These are phyloP conservation scores for Trichoderma citrinoviride DNA, from an alignment of 2,329 filamentous ascomycete species.

Conservation along the genomic window DNA sequence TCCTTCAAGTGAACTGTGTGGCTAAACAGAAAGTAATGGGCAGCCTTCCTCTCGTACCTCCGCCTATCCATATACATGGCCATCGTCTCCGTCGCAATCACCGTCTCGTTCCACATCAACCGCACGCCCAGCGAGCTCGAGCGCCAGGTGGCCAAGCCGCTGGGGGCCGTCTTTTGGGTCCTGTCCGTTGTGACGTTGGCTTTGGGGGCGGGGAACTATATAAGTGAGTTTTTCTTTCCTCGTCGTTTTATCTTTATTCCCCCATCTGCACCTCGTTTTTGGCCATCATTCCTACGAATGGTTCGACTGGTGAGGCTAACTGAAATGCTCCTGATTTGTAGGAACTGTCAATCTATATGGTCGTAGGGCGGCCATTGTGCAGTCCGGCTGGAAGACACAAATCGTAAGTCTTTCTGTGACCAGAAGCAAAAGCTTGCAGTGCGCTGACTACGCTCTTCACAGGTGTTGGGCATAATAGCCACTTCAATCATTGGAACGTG, in stretches of 20 bases:
- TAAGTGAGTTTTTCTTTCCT: slow-evolving; percentile 51
- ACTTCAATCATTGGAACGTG: slow-evolving; percentile 64
- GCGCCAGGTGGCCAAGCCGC: slow-evolving; percentile 71
- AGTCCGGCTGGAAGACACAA: slow-evolving; percentile 92
- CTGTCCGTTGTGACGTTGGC: slow-evolving; percentile 73
- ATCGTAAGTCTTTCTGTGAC: slow-evolving; percentile 51
- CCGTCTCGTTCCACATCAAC: slow-evolving; percentile 90
- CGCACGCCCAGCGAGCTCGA: slow-evolving; percentile 67
- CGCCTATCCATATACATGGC: slow-evolving; percentile 87
- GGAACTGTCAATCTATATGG: slow-evolving; percentile 78
- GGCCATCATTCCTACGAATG: background rate
- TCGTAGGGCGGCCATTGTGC: slow-evolving; percentile 75
- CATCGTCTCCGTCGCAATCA: slow-evolving; percentile 83
- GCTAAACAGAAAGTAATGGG: background rate
- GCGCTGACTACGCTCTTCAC: background rate
- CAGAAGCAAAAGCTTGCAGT: background rate
- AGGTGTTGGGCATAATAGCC: slow-evolving; percentile 63
- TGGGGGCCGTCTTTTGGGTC: slow-evolving; percentile 86
- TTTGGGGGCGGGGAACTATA: slow-evolving; percentile 82
- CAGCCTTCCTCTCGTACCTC: slow-evolving; percentile 84
- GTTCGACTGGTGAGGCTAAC: background rate
- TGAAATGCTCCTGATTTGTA: slow-evolving; percentile 26
- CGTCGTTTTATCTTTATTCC: background rate
- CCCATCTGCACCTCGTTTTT: background rate
- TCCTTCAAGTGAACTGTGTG: too few relatives aligned